These are phyloP conservation scores for Scheffersomyces stipitis DNA, from an alignment of 805 yeast genomes.

Conservation along the genomic window DNA sequence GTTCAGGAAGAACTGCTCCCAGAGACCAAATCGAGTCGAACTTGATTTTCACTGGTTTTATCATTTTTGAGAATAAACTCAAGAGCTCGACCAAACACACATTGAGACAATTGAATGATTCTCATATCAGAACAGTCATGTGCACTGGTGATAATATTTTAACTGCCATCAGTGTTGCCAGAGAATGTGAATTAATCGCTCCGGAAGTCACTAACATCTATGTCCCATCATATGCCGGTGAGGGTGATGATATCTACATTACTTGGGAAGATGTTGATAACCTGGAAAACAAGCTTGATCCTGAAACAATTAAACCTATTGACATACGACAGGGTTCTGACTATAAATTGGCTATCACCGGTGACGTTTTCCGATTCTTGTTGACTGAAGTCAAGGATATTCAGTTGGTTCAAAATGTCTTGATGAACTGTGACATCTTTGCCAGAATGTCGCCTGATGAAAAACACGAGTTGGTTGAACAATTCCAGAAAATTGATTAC, in stretches of 20 bases:
- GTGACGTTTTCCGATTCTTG: conserved; percentile 83
- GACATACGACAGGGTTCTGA: conserved; percentile 30
- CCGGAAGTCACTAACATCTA: conserved; percentile 32
- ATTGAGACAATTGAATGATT: conserved; percentile 57
- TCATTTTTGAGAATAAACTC: conserved; percentile 88
- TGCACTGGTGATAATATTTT: conserved; percentile 97
- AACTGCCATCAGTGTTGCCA: conserved; percentile 91
- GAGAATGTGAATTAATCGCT: conserved; percentile 71
- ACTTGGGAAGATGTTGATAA: conserved; percentile 72
- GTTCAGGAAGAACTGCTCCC: conserved; percentile 9
- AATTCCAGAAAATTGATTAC: conserved; percentile 79
- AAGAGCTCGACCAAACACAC: conserved; percentile 68
- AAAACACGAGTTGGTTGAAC: conserved; percentile 91
- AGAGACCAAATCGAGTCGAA: conserved; percentile 71
- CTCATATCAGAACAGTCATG: conserved; percentile 84
- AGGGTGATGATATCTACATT: conserved; percentile 39
- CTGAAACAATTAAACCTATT: conserved; percentile 56
- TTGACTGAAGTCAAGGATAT: conserved; percentile 53
- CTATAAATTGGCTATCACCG: conserved; percentile 83
- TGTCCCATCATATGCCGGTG: conserved; percentile 59
- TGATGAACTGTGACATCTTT: conserved; percentile 73
- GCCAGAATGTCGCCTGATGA: conserved; percentile 99
- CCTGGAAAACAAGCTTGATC: conserved; percentile 57
- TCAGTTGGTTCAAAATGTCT: conserved; percentile 49
- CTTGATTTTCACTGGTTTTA: conserved; percentile 79